A percentile compares a stretch with the other conserved stretches of the same genome.
phyloP scores from a whole-genome alignment of 352 stramenopile genomes.

The Globisporangium canariense region DNA sequence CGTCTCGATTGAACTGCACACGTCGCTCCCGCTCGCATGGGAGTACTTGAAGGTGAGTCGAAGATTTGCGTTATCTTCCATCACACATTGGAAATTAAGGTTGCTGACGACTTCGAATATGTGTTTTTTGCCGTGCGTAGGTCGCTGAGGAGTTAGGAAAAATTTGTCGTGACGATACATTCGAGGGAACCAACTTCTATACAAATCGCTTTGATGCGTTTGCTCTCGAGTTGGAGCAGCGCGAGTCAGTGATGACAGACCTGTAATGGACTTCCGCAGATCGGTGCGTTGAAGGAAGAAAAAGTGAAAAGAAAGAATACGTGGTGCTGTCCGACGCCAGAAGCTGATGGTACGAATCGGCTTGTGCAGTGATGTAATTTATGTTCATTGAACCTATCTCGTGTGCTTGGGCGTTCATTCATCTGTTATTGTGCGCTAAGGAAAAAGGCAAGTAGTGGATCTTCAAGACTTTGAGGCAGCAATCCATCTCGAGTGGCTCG shows the following conservation, averaged over 20 bases:
- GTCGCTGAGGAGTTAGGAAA: conserved; percentile 91
- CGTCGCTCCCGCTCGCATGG: conserved; percentile 93
- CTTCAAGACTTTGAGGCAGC: neutral
- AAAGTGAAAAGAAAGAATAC: conserved; percentile 1
- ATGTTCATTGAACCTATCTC: conserved; percentile 2
- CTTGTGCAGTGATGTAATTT: conserved; percentile 17
- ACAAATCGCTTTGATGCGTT: conserved; percentile 88
- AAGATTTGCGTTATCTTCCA: neutral
- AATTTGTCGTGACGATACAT: conserved; percentile 95
- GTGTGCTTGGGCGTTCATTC: neutral
- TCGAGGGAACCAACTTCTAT: conserved; percentile 95
- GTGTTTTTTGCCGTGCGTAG: conserved; percentile 19
- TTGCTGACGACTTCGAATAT: neutral
- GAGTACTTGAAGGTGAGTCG: conserved; percentile 91
- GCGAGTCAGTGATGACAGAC: conserved; percentile 6
- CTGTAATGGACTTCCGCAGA: conserved; percentile 3
- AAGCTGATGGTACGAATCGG: neutral
- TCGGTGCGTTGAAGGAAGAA: neutral
- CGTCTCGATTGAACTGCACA: conserved; percentile 89
- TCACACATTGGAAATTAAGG: neutral
- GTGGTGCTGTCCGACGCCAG: neutral
- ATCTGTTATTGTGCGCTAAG: neutral
- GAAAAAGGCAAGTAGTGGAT: neutral
- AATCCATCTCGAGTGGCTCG: conserved; percentile 7
- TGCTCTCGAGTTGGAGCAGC: conserved; percentile 8